Base-by-base conservation (phyloP, 495 filamentous ascomycete genomes). In the Pseudomonodictys pantanalensis region DNA sequence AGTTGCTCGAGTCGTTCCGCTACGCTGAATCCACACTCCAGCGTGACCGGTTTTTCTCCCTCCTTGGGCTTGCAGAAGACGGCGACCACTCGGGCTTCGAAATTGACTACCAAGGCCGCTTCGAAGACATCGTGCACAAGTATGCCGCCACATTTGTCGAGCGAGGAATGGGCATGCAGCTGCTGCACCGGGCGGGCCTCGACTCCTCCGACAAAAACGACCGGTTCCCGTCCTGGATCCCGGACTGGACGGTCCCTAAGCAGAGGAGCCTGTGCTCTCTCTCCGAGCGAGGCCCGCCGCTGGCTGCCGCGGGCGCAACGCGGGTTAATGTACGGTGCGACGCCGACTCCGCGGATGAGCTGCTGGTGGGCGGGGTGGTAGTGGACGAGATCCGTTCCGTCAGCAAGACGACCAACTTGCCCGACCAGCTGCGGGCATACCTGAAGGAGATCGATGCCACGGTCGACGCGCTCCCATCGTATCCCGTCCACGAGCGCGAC, bases 211-310 rank as follows among this genome's bases (percentile, higher is more conserved):
- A 11, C 6, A 20, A 48, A 24, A 6, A 22, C 4, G 22, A 29
- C 6, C 7, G 23, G 18, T 49, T 57, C 17, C 18, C 53, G 18
- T 57, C 53, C 18, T 57, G 53, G 53, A 49, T 57, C 6, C 53
- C 53, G 5, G 26, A 57, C 44, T 57, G 53, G 53, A 54, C 51
- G 8, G 35, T 43, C 6, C 35, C 3, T 5, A 18, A 20, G 23
- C 32, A 7, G 17, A 12, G 32, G 20, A 42, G 51, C 26, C 22
- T 54, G 8, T 43, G 43, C 35, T 32, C 10, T 18, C 43, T 22
- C 4, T 54, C 51, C 3, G 17, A 35, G 3, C 12, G 51, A 2
- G 51, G 51, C n/a, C 17, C 43, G 9, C 41, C 15, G 18, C 26
- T 32, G 15, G 3, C 30, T 8, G 51, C 51, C 5, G 8, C 26